A percentile compares a stretch with the other conserved stretches of the same genome.
phyloP scores from a whole-genome alignment of 306 rosid genomes.

The Acacia crassicarpa region DNA sequence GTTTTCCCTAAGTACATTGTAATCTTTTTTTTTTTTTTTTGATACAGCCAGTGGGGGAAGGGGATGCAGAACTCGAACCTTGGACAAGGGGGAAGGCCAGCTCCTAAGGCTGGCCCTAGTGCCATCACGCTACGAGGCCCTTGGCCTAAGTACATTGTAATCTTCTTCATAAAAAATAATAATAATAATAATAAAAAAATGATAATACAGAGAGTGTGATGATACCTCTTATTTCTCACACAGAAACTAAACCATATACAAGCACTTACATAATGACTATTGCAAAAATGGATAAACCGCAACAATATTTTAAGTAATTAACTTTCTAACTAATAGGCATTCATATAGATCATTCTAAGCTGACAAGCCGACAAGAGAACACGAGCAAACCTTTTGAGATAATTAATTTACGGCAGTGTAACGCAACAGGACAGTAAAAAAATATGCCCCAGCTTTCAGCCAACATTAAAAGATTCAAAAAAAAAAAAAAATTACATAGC shows the following conservation, averaged over 20 bases:
- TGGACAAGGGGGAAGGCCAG: too few relatives aligned
- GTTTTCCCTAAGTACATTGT: too few relatives aligned
- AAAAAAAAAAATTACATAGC: neutral
- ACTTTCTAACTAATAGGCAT: neutral
- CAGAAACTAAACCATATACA: neutral
- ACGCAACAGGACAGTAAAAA: neutral
- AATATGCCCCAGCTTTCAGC: neutral
- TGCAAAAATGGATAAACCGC: neutral
- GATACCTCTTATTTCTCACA: too few relatives aligned
- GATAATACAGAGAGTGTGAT: too few relatives aligned
- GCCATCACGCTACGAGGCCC: too few relatives aligned
- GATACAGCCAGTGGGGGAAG: too few relatives aligned
- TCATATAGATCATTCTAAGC: neutral
- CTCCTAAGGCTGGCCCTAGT: too few relatives aligned
- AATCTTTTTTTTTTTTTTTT: too few relatives aligned
- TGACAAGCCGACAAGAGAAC: neutral
- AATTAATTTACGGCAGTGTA: neutral
- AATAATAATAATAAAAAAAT: too few relatives aligned
- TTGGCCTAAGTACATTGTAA: too few relatives aligned
- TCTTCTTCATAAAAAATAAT: too few relatives aligned
- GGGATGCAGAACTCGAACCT: too few relatives aligned
- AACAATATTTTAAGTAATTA: neutral
- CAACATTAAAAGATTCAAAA: neutral
- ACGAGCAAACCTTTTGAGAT: conserved; percentile 56
- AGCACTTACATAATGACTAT: neutral